A percentile compares a stretch with the other conserved stretches of the same genome.
Conservation (phyloP, 257 asterid genomes). For the Schizonepeta tenuifolia region DNA sequence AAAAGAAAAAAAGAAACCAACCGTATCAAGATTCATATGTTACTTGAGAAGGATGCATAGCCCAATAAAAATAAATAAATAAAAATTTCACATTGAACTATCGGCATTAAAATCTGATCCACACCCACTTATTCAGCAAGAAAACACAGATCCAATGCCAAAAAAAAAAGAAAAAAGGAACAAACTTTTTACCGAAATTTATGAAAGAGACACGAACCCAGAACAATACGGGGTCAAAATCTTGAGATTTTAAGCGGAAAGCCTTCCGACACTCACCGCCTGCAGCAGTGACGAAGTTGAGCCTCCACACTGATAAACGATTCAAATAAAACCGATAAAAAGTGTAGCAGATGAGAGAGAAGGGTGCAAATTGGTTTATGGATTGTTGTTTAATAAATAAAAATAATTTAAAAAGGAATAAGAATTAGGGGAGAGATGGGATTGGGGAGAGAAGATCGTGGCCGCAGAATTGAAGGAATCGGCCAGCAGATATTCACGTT, state of each 20-base stretch:
- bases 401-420: neutral
- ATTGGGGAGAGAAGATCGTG: constrained; percentile 42
- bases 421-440: constrained; percentile 1
- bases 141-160: constrained; percentile 39
- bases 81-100: neutral
- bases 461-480: constrained; percentile 47
- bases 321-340: constrained; percentile 22
- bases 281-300: constrained; percentile 35
- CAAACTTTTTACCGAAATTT: neutral
- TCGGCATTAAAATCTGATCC: constrained; percentile 32
- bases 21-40: constrained; percentile 3
- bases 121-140: constrained; percentile 10
- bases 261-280: constrained; percentile 20
- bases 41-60: too few relatives aligned
- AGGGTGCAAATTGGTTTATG: neutral
- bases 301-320: constrained; percentile 5
- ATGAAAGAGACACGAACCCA: constrained; percentile 32
- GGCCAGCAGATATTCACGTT: constrained; percentile 41
- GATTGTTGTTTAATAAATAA: neutral
- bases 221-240: constrained; percentile 40
- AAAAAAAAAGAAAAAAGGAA: neutral
- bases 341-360: neutral
- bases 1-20: neutral
- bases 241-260: constrained; percentile 24
- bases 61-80: neutral